Evolutionary conservation across 83 land plant species (phyloP).

Genomic region (Picea abies): DNA sequence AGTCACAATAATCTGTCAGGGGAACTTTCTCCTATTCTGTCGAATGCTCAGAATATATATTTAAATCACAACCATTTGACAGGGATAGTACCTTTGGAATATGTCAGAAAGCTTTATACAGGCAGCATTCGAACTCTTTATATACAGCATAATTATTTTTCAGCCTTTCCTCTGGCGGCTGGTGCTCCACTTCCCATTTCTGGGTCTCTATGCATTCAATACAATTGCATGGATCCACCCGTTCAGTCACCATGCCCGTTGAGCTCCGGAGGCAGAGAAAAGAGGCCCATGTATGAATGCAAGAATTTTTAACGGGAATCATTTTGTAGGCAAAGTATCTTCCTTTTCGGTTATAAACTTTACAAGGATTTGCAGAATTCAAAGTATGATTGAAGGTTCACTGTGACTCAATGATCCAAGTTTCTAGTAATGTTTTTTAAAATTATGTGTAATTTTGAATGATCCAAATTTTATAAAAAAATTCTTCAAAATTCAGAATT

Average conservation of each 20-base stretch:
- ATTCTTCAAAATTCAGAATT: no score
- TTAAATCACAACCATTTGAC: constrained; percentile 58
- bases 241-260: constrained; percentile 31
- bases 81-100: constrained; percentile 55
- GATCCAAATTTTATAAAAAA: no score
- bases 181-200: constrained; percentile 23
- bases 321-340: no score
- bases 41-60: constrained; percentile 47
- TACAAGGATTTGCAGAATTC: no score
- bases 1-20: constrained; percentile 62
- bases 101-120: constrained; percentile 21
- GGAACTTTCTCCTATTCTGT: constrained; percentile 31
- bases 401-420: no score
- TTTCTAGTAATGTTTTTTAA: no score
- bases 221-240: constrained; percentile 52
- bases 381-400: no score
- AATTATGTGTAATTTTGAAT: no score
- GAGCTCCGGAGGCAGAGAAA: constrained; percentile 23
- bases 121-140: constrained; percentile 47
- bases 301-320: no score
- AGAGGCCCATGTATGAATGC: constrained; percentile 42
- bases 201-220: constrained; percentile 34
- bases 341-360: no score
- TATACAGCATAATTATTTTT: constrained; percentile 59
- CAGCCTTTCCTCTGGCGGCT: constrained; percentile 27